phyloP scores from a whole-genome alignment of 371 early-diverging fungal genomes.

The Circinella minor region DNA sequence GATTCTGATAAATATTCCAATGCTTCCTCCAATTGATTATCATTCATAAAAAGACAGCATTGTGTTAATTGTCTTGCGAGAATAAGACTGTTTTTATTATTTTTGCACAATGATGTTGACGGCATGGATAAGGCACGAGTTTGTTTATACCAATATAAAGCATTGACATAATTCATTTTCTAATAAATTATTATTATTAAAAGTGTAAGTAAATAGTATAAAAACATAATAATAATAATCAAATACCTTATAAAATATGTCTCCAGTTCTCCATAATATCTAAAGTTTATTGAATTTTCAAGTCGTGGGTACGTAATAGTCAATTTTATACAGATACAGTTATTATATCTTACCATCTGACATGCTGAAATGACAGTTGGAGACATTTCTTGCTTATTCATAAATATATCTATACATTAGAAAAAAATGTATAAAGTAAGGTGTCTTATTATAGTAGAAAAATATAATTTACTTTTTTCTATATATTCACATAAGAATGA shows the following conservation, averaged over 20 bases:
- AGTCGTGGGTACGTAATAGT: not conserved
- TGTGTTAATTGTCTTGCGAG: conserved; percentile 10
- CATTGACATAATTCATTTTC: not conserved
- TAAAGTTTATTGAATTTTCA: not conserved
- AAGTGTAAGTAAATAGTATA: too few species aligned
- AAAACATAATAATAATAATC: not conserved
- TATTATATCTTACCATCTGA: conserved; percentile 4
- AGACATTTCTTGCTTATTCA: not conserved
- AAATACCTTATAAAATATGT: not conserved
- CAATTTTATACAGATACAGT: too few species aligned
- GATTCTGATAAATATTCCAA: conserved; percentile 3
- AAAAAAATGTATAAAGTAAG: too few species aligned
- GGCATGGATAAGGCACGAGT: conserved; percentile 7
- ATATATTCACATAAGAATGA: too few species aligned
- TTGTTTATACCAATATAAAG: conserved; percentile 6
- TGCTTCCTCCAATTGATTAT: not conserved
- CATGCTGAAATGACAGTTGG: not conserved
- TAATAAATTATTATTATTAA: too few species aligned
- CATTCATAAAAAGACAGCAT: conserved; percentile 1
- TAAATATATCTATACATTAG: not conserved
- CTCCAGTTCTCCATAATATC: conserved; percentile 9
- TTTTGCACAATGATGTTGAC: conserved; percentile 3
- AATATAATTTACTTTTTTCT: too few species aligned
- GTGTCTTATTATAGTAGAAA: too few species aligned
- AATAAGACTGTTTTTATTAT: conserved; percentile 1